Conservation (phyloP, 805 yeast species). For the Komagataella kurtzmanii region DNA sequence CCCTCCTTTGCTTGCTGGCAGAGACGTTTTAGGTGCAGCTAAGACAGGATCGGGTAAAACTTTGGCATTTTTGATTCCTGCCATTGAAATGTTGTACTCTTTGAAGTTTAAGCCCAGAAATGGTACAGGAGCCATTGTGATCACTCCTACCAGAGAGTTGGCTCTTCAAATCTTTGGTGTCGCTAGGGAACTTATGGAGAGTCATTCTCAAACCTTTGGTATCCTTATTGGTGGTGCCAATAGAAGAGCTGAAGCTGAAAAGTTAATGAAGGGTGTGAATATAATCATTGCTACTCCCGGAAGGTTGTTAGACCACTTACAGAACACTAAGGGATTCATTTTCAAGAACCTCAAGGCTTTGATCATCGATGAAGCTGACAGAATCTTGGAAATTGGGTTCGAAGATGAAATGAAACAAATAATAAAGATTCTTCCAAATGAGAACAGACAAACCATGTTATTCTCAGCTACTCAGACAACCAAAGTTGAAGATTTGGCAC, state of each 20-base stretch:
- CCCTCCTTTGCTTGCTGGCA: slow-evolving; percentile 92
- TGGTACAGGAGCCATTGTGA: slow-evolving; percentile 93
- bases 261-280: slow-evolving; percentile 87
- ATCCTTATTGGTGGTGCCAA: slow-evolving; percentile 98
- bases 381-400: slow-evolving; percentile 94
- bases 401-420: slow-evolving; percentile 99
- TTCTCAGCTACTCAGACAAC: slow-evolving; percentile 99
- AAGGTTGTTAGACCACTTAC: slow-evolving; percentile 88
- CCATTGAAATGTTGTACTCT: slow-evolving; percentile 82
- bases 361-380: slow-evolving; percentile 95
- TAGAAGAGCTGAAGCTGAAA: slow-evolving; percentile 94
- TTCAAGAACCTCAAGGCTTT: slow-evolving; percentile 91
- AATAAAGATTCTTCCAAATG: slow-evolving; percentile 82
- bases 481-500: slow-evolving; percentile 94
- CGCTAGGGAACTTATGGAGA: slow-evolving; percentile 84
- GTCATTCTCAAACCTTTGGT: slow-evolving; percentile 88
- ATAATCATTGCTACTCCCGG: slow-evolving; percentile 96
- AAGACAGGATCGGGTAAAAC: slow-evolving; percentile 99
- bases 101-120: slow-evolving; percentile 93
- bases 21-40: slow-evolving; percentile 98
- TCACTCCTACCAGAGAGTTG: slow-evolving; percentile 94
- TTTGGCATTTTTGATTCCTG: slow-evolving; percentile 88
- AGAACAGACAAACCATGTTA: slow-evolving; percentile 90
- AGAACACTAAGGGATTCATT: slow-evolving; percentile 86
- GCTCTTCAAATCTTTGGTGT: slow-evolving; percentile 98